Evolutionary conservation across 768 basidiomycete genomes (phyloP).

Genomic region (Termitomyces sp.): DNA sequence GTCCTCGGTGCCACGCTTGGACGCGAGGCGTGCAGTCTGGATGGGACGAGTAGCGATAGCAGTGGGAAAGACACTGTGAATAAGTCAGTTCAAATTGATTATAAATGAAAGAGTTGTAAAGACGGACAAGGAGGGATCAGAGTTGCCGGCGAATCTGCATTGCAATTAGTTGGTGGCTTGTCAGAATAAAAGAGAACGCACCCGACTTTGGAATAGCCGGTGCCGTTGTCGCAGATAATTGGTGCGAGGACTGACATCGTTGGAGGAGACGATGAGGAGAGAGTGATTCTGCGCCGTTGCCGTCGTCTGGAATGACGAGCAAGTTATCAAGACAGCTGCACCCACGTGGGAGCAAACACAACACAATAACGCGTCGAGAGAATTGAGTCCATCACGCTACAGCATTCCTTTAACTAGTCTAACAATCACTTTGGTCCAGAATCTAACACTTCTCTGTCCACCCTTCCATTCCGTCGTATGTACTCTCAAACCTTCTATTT

Average conservation of each 20-base stretch:
- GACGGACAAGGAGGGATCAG: constrained; percentile 94
- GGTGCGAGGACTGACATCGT: constrained; percentile 59
- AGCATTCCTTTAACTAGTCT: constrained; percentile 69
- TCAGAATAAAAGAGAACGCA: constrained; percentile 32
- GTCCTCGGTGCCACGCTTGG: constrained; percentile 97
- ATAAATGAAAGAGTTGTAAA: neutral
- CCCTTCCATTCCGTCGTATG: constrained; percentile 61
- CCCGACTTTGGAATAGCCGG: constrained; percentile 97
- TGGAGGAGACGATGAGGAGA: neutral
- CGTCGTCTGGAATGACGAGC: too few relatives aligned
- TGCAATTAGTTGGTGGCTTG: constrained; percentile 1
- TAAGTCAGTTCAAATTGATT: neutral
- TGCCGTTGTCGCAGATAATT: constrained; percentile 97
- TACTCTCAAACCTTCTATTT: constrained; percentile 47
- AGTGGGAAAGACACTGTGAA: constrained; percentile 87
- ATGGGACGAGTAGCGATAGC: constrained; percentile 86
- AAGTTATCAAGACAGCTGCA: neutral
- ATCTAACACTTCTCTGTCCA: constrained; percentile 50
- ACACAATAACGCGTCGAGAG: neutral
- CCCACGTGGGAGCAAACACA: neutral
- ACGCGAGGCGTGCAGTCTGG: constrained; percentile 71
- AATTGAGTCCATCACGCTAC: constrained; percentile 26
- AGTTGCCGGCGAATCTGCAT: constrained; percentile 92
- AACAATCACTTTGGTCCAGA: constrained; percentile 62
- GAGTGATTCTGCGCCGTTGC: too few relatives aligned